phyloP scores from a whole-genome alignment of 2,329 filamentous ascomycete species.

The Epichloe festucae region DNA sequence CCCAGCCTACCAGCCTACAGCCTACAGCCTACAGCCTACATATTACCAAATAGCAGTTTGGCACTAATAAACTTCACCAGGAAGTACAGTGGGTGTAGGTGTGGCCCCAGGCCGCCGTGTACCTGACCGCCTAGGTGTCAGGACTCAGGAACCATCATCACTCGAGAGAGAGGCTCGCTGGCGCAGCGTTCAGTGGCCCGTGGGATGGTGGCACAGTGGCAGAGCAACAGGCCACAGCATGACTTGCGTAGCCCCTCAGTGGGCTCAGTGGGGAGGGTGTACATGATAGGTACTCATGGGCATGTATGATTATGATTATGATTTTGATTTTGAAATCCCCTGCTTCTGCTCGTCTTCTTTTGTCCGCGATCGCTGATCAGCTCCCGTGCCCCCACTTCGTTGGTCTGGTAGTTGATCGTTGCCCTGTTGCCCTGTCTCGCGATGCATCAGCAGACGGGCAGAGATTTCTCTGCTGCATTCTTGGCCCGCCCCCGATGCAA shows the following conservation, averaged over 20 bases:
- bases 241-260: slow-evolving; percentile 3
- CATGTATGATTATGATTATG: no score
- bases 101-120: not conserved
- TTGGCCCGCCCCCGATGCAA: not conserved
- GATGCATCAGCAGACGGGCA: slow-evolving; percentile 11
- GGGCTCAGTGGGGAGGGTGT: not conserved
- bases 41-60: not conserved
- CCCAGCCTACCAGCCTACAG: no score
- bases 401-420: slow-evolving; percentile 3
- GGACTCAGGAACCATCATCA: slow-evolving; percentile 10
- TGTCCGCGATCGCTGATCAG: slow-evolving; percentile 4
- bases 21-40: no score
- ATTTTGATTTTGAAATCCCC: not conserved
- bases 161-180: slow-evolving; percentile 1
- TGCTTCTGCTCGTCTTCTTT: slow-evolving; percentile 7
- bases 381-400: slow-evolving; percentile 1
- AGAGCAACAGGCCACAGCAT: slow-evolving; percentile 1
- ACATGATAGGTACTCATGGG: not conserved
- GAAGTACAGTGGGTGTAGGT: slow-evolving; percentile 9
- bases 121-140: slow-evolving; percentile 15
- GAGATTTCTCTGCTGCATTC: slow-evolving; percentile 9
- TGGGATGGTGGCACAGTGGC: not conserved
- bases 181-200: not conserved
- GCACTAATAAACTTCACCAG: slow-evolving; percentile 19
- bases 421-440: slow-evolving; percentile 5